Conservation (phyloP, 495 filamentous ascomycete genomes). For the Schizothecium vesticola region DNA sequence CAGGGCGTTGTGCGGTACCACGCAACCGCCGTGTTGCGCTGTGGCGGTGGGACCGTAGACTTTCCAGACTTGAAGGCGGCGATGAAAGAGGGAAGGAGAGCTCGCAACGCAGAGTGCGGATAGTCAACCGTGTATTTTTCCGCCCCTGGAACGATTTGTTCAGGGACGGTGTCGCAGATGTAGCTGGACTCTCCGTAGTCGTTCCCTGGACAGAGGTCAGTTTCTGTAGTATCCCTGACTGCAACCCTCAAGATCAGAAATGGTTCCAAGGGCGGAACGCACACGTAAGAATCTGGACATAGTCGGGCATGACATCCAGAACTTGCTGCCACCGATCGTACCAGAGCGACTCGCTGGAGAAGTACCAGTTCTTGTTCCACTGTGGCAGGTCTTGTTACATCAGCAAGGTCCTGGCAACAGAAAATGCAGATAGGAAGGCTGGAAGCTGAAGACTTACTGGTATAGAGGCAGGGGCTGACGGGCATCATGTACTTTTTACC, state of each 20-base stretch:
- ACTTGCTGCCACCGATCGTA: constrained; percentile 68
- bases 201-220: constrained; percentile 53
- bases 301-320: constrained; percentile 56
- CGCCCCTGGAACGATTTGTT: constrained; percentile 47
- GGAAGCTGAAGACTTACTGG: constrained; percentile 29
- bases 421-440: no score
- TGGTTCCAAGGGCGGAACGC: not conserved
- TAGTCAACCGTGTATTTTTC: constrained; percentile 44
- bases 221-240: not conserved
- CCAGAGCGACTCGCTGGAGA: constrained; percentile 67
- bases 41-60: constrained; percentile 35
- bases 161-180: constrained; percentile 52
- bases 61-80: constrained; percentile 54
- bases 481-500: constrained; percentile 75
- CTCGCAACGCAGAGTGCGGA: constrained; percentile 37
- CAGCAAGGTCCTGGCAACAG: not conserved
- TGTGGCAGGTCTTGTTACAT: constrained; percentile 53
- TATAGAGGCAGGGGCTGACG: constrained; percentile 72
- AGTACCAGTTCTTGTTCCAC: constrained; percentile 71
- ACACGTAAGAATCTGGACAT: constrained; percentile 54
- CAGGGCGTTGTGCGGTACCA: constrained; percentile 59
- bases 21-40: constrained; percentile 47
- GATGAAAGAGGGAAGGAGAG: constrained; percentile 59
- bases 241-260: no score
- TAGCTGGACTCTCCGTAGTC: constrained; percentile 76